phyloP scores from a whole-genome alignment of 352 stramenopile genomes.

The Globisporangium apiculatum region DNA sequence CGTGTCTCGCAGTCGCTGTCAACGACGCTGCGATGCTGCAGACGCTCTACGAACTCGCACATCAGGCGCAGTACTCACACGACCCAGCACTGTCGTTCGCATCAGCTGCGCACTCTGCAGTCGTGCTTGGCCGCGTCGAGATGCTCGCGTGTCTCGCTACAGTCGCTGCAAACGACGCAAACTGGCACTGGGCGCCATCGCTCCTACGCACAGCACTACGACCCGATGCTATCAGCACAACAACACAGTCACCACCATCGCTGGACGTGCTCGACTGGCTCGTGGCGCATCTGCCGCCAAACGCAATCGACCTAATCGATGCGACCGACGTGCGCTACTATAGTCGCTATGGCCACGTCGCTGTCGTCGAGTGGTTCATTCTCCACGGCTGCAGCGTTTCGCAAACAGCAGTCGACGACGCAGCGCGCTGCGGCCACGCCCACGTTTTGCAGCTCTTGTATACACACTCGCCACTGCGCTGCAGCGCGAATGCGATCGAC shows the following conservation, averaged over 20 bases:
- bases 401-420: neutral
- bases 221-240: neutral
- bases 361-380: neutral
- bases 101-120: neutral
- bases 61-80: neutral
- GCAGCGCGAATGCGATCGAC: neutral
- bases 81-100: neutral
- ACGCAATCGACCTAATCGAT: neutral
- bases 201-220: neutral
- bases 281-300: neutral
- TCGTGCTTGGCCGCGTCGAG: neutral
- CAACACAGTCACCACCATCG: neutral
- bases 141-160: neutral
- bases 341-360: neutral
- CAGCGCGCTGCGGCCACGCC: neutral
- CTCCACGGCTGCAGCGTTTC: neutral
- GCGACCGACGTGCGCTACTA: neutral
- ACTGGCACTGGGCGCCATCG: neutral
- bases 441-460: neutral
- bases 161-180: neutral
- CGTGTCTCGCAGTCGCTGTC: neutral
- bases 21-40: constrained; percentile 1
- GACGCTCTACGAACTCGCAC: neutral
- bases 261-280: neutral
- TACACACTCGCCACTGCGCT: neutral